Evolutionary conservation across 257 asterid genomes (phyloP).

Genomic region (Solanum tacnaense): DNA sequence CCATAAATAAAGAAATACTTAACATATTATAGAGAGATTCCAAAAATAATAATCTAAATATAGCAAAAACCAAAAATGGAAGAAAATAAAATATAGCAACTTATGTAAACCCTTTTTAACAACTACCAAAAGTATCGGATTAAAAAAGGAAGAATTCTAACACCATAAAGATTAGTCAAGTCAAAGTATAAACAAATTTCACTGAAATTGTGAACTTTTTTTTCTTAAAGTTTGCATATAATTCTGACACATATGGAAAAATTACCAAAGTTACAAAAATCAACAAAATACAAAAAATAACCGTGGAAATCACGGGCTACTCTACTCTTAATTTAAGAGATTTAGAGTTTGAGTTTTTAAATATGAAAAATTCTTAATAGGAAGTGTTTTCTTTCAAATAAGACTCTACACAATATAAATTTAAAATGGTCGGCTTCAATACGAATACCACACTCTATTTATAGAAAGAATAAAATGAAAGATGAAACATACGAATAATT

Average conservation of each 20-base stretch:
- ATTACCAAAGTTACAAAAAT: background rate
- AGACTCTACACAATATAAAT: rapidly evolving
- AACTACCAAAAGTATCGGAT: background rate
- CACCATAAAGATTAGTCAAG: background rate
- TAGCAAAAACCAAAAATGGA: background rate
- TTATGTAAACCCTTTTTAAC: background rate
- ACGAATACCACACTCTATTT: background rate
- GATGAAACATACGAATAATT: background rate
- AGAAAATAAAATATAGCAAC: background rate
- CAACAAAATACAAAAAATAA: background rate
- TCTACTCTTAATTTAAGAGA: background rate
- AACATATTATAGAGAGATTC: background rate
- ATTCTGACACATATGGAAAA: background rate
- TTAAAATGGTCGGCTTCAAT: background rate
- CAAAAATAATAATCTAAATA: background rate
- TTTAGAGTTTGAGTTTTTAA: too few species aligned
- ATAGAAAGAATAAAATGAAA: background rate
- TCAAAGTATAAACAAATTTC: background rate
- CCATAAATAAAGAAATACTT: background rate
- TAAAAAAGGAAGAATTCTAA: background rate
- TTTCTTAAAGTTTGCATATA: background rate
- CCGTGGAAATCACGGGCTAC: background rate
- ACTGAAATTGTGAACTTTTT: background rate
- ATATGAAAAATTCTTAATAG: too few species aligned
- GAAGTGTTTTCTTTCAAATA: too few species aligned